Conservation (phyloP, 225 moss, liverwort and hornwort species). For the Neckera pumila region DNA sequence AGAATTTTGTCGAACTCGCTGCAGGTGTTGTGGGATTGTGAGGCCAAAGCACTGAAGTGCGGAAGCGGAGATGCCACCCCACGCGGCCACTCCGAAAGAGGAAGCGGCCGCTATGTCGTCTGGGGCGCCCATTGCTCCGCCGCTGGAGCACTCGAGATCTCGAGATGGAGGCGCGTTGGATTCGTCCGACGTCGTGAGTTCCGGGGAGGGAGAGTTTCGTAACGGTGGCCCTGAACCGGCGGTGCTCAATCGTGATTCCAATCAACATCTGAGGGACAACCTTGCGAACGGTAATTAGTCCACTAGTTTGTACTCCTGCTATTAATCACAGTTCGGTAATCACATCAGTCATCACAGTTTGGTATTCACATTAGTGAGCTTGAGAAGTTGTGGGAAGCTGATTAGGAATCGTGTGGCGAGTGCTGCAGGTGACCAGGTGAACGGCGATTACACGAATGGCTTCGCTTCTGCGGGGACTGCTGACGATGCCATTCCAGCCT, state of each 20-base stretch:
- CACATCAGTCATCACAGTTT: not conserved
- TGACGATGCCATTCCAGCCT: not conserved
- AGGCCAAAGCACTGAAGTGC: not conserved
- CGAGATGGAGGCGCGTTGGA: not conserved
- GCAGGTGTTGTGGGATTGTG: not conserved
- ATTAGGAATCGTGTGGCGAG: not conserved
- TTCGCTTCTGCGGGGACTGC: not conserved
- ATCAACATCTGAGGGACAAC: not conserved
- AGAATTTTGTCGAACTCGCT: not conserved
- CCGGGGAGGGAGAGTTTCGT: not conserved
- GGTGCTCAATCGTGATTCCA: not conserved
- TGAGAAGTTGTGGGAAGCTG: not conserved
- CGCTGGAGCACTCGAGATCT: not conserved
- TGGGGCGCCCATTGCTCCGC: not conserved
- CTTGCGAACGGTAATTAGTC: not conserved
- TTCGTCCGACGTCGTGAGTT: not conserved
- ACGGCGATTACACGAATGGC: not conserved
- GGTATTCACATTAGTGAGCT: not conserved
- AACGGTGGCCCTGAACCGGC: not conserved
- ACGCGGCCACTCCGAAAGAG: not conserved
- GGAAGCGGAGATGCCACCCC: not conserved
- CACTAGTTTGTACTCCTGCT: not conserved
- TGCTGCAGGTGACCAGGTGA: conserved; percentile 15
- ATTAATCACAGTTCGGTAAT: not conserved
- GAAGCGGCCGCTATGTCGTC: not conserved